phyloP scores from a whole-genome alignment of 148 eudicot genomes.

The Persicaria tinctoria region DNA sequence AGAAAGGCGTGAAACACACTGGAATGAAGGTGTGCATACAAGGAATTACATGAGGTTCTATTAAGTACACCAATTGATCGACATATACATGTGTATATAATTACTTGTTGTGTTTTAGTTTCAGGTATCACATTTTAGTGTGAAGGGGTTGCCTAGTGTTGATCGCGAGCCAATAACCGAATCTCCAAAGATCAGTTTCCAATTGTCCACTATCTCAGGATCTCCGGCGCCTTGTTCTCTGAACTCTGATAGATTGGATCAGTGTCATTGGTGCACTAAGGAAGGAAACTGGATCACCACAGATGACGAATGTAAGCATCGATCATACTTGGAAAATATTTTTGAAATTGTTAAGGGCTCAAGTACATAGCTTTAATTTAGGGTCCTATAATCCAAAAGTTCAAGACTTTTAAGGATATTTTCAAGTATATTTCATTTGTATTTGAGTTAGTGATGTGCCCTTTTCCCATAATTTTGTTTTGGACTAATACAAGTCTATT shows the following conservation, averaged over 20 bases:
- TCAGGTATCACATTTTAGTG: conserved; percentile 56
- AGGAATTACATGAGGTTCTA: too few relatives aligned
- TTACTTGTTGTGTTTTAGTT: neutral
- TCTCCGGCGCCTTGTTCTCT: conserved; percentile 29
- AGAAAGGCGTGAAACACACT: conserved; percentile 48
- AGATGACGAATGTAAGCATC: conserved; percentile 67
- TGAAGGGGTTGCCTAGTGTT: neutral
- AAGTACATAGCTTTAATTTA: neutral
- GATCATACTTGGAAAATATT: neutral
- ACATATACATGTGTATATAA: neutral
- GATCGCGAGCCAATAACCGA: conserved; percentile 50
- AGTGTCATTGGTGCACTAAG: conserved; percentile 20
- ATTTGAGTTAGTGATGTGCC: neutral
- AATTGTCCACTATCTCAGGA: conserved; percentile 58
- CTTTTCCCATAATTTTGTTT: neutral
- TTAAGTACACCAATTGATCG: too few relatives aligned
- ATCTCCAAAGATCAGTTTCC: conserved; percentile 79
- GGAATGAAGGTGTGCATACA: conserved; percentile 48
- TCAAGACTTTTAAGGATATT: neutral
- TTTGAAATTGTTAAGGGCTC: neutral
- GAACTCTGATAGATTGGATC: conserved; percentile 12
- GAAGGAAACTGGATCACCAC: conserved; percentile 80
- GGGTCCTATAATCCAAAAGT: neutral
- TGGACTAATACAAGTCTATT: neutral
- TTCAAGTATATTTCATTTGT: too few relatives aligned